Evolutionary conservation across 1,284 basidiomycete species (phyloP), one percentile per base, ranked within the genome.

Genomic region (Puccinia hordei): DNA sequence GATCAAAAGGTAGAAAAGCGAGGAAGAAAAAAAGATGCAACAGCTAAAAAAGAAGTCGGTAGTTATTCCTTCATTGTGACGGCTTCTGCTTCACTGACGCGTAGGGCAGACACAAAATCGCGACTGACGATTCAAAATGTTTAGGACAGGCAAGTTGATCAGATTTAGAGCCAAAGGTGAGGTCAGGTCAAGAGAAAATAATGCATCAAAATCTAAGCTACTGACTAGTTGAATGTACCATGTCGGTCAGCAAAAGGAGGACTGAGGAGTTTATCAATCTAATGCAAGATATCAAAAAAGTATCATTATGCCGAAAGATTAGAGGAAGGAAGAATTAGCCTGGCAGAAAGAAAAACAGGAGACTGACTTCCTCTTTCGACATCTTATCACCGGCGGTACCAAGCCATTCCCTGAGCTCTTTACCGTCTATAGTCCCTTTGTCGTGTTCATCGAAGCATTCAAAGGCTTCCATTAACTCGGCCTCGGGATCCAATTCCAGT

Each of bases 391-490:
- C 94, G 46, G 92, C 89, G 81, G 93, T 92, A 73, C 89, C 66
- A 6, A 97, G 86, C 90, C 92, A 93, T 86, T 90, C 91, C 81
- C 90, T 88, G 87, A 97, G 90, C 86, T 95, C 93, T 49, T 92
- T 90, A 59, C 90, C 90, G 84, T 91, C 91, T 71, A 96, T 92
- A 81, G 89, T 87, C 9, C 94, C 94, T 35, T 90, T 89, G 86
- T 96, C 94, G 51, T 89, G 88, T 86, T 95, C 94, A 86, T 97
- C 94, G 85, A 96, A 97, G 82, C 91, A 93, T 84, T 91, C 92
- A 85, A 96, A 96, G 10, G 94, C 94, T 83, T 94, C 93, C 33
- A 91, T 84, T 75, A 96, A 88, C 85, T 96, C 93, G 0, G 89
- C 88, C 85, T 95, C 94, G n/a, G 91, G 89, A 85, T 95, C 94